Conservation (phyloP, 2,329 filamentous ascomycete species). For the Nemania serpens region DNA sequence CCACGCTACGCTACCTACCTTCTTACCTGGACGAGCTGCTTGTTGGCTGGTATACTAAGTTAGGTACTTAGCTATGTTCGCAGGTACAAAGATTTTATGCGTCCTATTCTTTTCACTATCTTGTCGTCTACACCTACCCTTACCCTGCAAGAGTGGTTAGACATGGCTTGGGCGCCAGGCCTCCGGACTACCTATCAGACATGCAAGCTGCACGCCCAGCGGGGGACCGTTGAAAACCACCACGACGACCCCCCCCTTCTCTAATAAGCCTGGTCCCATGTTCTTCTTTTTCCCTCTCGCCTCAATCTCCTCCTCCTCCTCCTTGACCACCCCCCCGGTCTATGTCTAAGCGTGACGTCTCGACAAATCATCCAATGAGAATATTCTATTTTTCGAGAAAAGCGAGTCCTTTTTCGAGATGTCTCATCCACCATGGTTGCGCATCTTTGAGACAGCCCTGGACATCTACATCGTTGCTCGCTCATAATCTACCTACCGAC, state of each 20-base stretch:
- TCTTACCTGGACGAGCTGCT: background rate
- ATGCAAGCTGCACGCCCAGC: conserved; percentile 36
- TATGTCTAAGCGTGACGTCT: conserved; percentile 31
- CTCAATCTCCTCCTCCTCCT: background rate
- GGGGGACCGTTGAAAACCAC: conserved; percentile 36
- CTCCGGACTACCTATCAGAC: conserved; percentile 35
- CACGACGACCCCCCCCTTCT: conserved; percentile 10
- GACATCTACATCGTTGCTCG: background rate
- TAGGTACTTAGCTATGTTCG: too few relatives aligned
- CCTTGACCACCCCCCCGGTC: conserved; percentile 16
- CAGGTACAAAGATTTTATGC: too few relatives aligned
- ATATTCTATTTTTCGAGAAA: conserved; percentile 17
- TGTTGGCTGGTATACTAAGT: too few relatives aligned
- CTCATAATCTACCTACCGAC: conserved; percentile 10
- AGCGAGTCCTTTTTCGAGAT: conserved; percentile 26
- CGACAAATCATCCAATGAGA: conserved; percentile 37
- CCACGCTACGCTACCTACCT: too few relatives aligned
- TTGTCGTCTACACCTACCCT: conserved; percentile 32
- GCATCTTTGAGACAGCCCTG: conserved; percentile 32
- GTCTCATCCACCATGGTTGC: conserved; percentile 37
- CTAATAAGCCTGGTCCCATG: conserved; percentile 14
- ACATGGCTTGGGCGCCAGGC: conserved; percentile 32
- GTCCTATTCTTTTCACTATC: background rate
- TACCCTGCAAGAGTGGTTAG: conserved; percentile 34
- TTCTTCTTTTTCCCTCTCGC: background rate